phyloP scores from a whole-genome alignment of 495 filamentous ascomycete genomes.

The Pyrenopolyporus hunteri region DNA sequence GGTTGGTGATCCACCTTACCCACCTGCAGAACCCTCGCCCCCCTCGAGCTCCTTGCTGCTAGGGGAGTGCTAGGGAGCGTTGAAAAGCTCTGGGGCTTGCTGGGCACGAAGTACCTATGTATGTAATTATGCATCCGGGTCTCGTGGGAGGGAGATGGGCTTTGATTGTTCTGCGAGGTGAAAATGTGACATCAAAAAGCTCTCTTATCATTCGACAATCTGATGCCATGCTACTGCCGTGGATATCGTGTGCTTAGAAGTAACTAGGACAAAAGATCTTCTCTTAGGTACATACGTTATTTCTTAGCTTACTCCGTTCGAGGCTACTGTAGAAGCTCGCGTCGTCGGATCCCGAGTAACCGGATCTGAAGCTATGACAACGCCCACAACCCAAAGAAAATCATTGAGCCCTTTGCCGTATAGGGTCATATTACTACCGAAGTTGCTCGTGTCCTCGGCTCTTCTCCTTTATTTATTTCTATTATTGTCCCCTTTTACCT shows the following conservation, averaged over 20 bases:
- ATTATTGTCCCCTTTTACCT: constrained; percentile 20
- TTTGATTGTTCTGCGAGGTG: constrained; percentile 19
- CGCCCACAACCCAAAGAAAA: constrained; percentile 19
- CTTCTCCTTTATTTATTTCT: constrained; percentile 20
- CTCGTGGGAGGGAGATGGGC: constrained; percentile 25
- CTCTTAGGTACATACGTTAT: not conserved
- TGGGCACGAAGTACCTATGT: constrained; percentile 3
- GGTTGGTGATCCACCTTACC: constrained; percentile 38
- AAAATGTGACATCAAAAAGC: constrained; percentile 23
- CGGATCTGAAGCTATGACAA: constrained; percentile 26
- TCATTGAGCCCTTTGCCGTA: not conserved
- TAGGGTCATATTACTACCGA: constrained; percentile 14
- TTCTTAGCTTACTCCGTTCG: constrained; percentile 10
- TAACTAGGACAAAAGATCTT: constrained; percentile 12
- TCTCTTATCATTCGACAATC: constrained; percentile 13
- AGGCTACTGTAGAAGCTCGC: constrained; percentile 34
- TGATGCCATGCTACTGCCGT: constrained; percentile 18
- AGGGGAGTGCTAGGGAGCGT: not conserved
- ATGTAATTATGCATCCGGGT: constrained; percentile 18
- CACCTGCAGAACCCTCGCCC: constrained; percentile 40
- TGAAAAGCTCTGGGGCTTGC: too few relatives aligned
- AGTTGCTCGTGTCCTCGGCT: constrained; percentile 18
- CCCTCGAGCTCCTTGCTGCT: constrained; percentile 34
- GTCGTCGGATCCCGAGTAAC: constrained; percentile 25
- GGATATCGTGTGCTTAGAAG: constrained; percentile 27